Percentiles rank a stretch among this genome's conserved stretches.
Evolutionary conservation across 495 filamentous ascomycete genomes (phyloP).

Genomic region (Clohesyomyces aquaticus): DNA sequence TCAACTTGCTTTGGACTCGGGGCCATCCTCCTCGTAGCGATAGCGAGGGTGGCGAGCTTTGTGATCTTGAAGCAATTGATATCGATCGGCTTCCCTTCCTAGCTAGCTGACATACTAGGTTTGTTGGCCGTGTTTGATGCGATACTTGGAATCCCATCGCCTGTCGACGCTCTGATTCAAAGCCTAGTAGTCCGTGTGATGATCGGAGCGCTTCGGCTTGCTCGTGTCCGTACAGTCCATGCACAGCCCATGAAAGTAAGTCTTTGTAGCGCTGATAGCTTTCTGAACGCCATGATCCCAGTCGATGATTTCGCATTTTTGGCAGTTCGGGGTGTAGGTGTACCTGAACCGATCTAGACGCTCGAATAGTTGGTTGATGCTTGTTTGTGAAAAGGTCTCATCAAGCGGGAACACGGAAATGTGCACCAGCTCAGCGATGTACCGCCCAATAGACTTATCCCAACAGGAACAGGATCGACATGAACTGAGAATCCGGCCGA

Average conservation of each 20-base stretch:
- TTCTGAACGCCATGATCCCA: neutral
- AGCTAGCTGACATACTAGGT: conserved; percentile 43
- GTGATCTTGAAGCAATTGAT: too few relatives aligned
- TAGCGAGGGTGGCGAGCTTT: too few relatives aligned
- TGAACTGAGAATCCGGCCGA: conserved; percentile 1
- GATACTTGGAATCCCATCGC: conserved; percentile 29
- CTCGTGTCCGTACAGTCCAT: conserved; percentile 43
- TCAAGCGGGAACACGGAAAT: conserved; percentile 15
- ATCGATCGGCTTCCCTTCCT: conserved; percentile 33
- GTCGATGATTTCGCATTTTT: neutral
- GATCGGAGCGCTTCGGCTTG: conserved; percentile 30
- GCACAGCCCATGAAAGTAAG: conserved; percentile 42
- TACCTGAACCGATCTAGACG: conserved; percentile 1
- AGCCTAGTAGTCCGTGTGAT: conserved; percentile 38
- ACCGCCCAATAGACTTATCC: conserved; percentile 1
- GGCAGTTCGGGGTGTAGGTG: neutral
- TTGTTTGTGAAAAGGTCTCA: neutral
- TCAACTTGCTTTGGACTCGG: too few relatives aligned
- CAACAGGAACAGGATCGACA: conserved; percentile 7
- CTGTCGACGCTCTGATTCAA: conserved; percentile 25
- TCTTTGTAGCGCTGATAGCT: neutral
- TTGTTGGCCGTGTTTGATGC: conserved; percentile 33
- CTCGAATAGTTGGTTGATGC: neutral
- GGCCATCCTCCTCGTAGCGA: too few relatives aligned
- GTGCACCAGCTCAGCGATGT: conserved; percentile 3